Base-by-base conservation (phyloP, 1,284 basidiomycete species). In the Ganoderma lucidum region DNA sequence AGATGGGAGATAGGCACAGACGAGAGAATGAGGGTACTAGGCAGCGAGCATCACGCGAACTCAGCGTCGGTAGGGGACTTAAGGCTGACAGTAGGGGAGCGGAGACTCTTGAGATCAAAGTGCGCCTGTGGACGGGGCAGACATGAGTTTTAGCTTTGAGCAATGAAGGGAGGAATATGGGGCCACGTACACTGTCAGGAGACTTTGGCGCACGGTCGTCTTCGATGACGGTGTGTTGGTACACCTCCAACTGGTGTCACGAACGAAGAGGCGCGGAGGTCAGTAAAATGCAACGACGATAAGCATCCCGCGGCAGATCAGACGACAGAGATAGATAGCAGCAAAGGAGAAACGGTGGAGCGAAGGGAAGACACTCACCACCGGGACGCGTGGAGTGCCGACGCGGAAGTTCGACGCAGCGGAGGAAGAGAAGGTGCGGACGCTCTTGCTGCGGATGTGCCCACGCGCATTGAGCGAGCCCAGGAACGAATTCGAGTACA, bases 401-500 rank as follows among this genome's bases (percentile, higher is more conserved):
- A 66, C 53, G 37, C 66, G 59, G 60, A 61, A 61, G 59, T 61
- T 61, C 41, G 59, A 61, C 10, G 48, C 53, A 23, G 32, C 39
- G n/a, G 62, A 59, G 17, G 66, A 67, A 62, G 66, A 60, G 62
- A 63, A 67, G 14, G 66, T 67, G 42, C 55, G 66, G 62, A 67
- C 53, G 45, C 66, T 67, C 62, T 67, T 67, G 61, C 37, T 67
- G 39, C 72, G 72, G 41, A 73, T 73, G 64, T 73, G 72, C 51
- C 60, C 62, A 62, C 72, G 72, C 37, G 72, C 72, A 64, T 73
- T 73, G 23, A 73, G 65, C 30, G 70, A 71, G 12, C 72, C 72
- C 42, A 73, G 65, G 48, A 73, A 65, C 23, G 72, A 73, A 60
- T 73, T 73, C 8, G 72, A 65, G 59, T 73, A 73, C 41, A 73